phyloP scores from a whole-genome alignment of 768 basidiomycete genomes.

The Tephrocybe sp. region DNA sequence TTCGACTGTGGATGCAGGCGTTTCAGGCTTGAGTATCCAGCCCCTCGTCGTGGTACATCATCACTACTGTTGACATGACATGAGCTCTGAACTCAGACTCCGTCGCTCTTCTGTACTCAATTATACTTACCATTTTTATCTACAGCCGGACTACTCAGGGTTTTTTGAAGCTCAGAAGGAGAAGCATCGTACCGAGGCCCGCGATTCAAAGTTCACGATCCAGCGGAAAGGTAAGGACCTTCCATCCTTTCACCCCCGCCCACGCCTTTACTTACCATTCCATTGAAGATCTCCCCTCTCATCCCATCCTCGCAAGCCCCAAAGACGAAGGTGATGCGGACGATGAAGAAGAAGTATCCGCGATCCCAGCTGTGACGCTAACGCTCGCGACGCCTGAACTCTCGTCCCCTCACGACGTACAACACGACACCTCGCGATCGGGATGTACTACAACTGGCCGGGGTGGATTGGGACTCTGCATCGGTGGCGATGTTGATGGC shows the following conservation, averaged over 20 bases:
- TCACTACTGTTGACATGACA: too few species aligned
- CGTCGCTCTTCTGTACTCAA: background rate
- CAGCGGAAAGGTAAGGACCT: constrained; percentile 7
- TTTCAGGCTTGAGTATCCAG: too few species aligned
- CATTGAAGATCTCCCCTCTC: background rate
- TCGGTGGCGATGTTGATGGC: constrained; percentile 1
- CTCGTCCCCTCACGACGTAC: background rate
- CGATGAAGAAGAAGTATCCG: background rate
- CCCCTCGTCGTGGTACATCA: background rate
- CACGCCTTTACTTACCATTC: background rate
- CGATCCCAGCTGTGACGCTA: constrained; percentile 13
- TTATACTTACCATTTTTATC: background rate
- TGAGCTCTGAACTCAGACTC: background rate
- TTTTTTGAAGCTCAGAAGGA: background rate
- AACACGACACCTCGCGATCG: background rate
- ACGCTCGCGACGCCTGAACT: constrained; percentile 16
- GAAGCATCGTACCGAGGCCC: background rate
- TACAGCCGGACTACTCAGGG: constrained; percentile 3
- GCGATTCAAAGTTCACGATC: background rate
- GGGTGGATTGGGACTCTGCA: constrained; percentile 4
- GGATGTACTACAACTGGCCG: too few species aligned
- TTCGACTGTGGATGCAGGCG: too few species aligned
- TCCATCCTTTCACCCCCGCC: too few species aligned
- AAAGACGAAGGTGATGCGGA: background rate
- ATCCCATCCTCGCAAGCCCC: background rate